phyloP scores from a whole-genome alignment of 305 asterid genomes.

The Euphrasia arctica region DNA sequence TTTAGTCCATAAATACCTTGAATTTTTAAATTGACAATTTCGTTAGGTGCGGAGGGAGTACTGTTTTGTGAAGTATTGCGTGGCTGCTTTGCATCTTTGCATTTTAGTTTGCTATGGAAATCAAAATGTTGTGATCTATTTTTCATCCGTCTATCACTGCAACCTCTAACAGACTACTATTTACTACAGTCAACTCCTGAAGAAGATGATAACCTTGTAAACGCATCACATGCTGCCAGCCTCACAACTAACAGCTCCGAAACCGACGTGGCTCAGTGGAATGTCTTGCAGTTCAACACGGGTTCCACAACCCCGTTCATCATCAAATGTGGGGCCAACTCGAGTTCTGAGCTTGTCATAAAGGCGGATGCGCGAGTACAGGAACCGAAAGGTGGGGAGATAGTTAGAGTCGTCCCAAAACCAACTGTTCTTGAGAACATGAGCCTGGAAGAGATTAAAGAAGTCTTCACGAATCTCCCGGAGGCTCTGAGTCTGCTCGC shows the following conservation, averaged over 20 bases:
- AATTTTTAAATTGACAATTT: neutral
- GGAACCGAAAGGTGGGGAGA: conserved; percentile 98
- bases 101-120: neutral
- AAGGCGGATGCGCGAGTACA: conserved; percentile 89
- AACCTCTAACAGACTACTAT: conserved; percentile 11
- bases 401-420: conserved; percentile 82
- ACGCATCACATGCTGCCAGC: conserved; percentile 37
- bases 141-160: neutral
- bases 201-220: conserved; percentile 68
- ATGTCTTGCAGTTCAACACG: conserved; percentile 91
- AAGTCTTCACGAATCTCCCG: conserved; percentile 66
- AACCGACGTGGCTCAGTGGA: conserved; percentile 93
- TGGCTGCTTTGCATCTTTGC: neutral
- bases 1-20: neutral
- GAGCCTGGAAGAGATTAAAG: conserved; percentile 82
- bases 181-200: conserved; percentile 64
- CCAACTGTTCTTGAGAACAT: conserved; percentile 70
- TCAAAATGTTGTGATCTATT: neutral
- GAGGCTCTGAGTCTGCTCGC: conserved; percentile 88
- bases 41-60: neutral
- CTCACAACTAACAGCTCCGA: conserved; percentile 38
- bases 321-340: conserved; percentile 96
- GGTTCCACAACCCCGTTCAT: conserved; percentile 90
- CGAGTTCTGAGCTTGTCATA: conserved; percentile 78
- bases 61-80: neutral